These are phyloP conservation scores for Comarum palustre DNA, from an alignment of 306 rosid species.

Conservation along the genomic window DNA sequence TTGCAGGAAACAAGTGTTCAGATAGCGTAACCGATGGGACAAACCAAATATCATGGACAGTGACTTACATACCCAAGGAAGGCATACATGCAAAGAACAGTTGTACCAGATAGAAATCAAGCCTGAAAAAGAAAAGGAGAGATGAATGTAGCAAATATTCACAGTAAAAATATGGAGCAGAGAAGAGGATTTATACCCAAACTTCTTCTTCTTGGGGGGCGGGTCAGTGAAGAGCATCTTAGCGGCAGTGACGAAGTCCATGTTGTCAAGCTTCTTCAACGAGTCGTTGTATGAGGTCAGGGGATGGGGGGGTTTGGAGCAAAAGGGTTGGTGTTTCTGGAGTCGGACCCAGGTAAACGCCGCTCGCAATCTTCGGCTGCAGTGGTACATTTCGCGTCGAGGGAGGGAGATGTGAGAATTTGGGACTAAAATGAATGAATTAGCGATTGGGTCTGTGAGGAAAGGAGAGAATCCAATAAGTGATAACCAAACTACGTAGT, in stretches of 20 bases:
- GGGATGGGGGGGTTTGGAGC: conserved; percentile 13
- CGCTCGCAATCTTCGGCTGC: neutral
- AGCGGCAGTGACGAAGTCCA: conserved; percentile 63
- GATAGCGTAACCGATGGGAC: conserved; percentile 1
- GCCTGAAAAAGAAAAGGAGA: conserved; percentile 47
- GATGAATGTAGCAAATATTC: neutral
- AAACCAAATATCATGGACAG: conserved; percentile 4
- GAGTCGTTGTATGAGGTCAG: conserved; percentile 41
- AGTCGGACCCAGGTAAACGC: conserved; percentile 28
- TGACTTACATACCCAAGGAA: conserved; percentile 57
- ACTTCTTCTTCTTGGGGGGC: conserved; percentile 64
- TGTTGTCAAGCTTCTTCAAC: conserved; percentile 58
- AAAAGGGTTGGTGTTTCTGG: conserved; percentile 36
- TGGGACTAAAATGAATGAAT: too few relatives aligned
- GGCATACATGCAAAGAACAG: conserved; percentile 81
- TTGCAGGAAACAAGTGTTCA: conserved; percentile 27
- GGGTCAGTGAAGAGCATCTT: conserved; percentile 74
- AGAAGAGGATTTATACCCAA: conserved; percentile 48
- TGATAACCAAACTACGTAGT: too few relatives aligned
- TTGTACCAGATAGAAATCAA: conserved; percentile 89
- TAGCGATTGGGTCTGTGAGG: too few relatives aligned
- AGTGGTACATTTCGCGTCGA: neutral
- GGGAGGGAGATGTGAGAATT: too few relatives aligned
- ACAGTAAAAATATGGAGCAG: too few relatives aligned
- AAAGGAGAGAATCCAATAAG: too few relatives aligned